Base-by-base conservation (phyloP, 805 yeast species). In the Wickerhamiella azymoides region DNA sequence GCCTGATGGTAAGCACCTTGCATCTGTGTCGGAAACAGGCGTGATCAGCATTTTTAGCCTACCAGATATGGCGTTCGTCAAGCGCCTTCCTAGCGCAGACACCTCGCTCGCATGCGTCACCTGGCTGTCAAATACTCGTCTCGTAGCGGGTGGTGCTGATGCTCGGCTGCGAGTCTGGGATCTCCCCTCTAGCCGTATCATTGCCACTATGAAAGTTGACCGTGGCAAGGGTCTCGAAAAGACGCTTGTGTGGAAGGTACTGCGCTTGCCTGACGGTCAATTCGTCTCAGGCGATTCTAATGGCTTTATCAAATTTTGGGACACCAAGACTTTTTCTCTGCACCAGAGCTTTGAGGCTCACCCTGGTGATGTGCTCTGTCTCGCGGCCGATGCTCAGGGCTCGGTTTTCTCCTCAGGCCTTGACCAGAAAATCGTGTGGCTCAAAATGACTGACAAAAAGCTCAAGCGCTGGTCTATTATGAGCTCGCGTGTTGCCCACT, bases 231-330 rank as follows among this genome's bases (percentile, higher is more conserved):
- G 74, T 28, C 56, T 36, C 30, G 96, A 84, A 59, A 77, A 92
- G 45, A 86, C 97, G 2, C 68, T 92, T 50, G 92, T 92, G 7
- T 92, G 99, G 99, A 71, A 85, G 30, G 77, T 92, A 1, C 54
- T 71, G 39, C 77, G 78, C 27, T 65, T 88, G 48, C 77, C 80
- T 5, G 60, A 67, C 36, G 72, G 73, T 42, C 94, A 85, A 60
- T 72, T 92, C 48, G 93, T 84, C n/a, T 77, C 86, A 49, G 98
- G 97, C 46, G 99, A 92, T 65, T 86, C 96, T 5, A 89, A 96
- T 1, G 99, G 99, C 1, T 72, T 83, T 8, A 75, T 92, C 44
- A 89, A 89, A 62, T 73, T 92, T 52, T 92, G 99, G 99, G 95
- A 89, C 57, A 69, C 80, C 51, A 72, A 74, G 40, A 79, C 76